phyloP scores from a whole-genome alignment of 1,284 basidiomycete species.

The Anthracocystis walkeri region DNA sequence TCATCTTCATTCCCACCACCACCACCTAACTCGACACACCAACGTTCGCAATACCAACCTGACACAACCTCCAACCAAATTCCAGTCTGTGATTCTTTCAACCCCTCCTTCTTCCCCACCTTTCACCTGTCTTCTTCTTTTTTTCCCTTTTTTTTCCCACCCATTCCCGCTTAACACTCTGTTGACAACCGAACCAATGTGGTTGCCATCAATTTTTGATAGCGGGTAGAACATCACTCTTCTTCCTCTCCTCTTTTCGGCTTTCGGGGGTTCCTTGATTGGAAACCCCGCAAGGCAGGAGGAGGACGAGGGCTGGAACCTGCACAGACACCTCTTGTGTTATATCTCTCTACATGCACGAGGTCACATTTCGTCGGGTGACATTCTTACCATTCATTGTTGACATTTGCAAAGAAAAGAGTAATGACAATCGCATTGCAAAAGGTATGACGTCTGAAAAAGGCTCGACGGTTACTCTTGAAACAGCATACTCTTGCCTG shows the following conservation, averaged over 20 bases:
- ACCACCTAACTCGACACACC: conserved; percentile 1
- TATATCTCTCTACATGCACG: conserved; percentile 25
- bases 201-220: conserved; percentile 60
- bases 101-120: background rate
- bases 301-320: conserved; percentile 9
- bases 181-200: conserved; percentile 56
- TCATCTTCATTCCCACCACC: conserved; percentile 2
- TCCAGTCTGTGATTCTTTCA: background rate
- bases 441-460: too few relatives aligned
- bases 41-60: background rate
- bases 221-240: conserved; percentile 48
- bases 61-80: too few relatives aligned
- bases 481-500: conserved; percentile 47
- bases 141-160: too few relatives aligned
- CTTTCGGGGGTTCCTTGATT: too few relatives aligned
- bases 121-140: background rate
- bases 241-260: background rate
- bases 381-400: conserved; percentile 20
- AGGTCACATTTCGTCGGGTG: conserved; percentile 53
- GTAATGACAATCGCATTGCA: too few relatives aligned
- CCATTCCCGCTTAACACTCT: conserved; percentile 53
- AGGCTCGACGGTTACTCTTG: conserved; percentile 23
- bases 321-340: conserved; percentile 51
- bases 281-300: background rate
- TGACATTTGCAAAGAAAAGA: background rate